Evolutionary conservation across 163 green algal genomes (phyloP), one percentile per base, ranked within the genome.

Genomic region (Volvox carteri): DNA sequence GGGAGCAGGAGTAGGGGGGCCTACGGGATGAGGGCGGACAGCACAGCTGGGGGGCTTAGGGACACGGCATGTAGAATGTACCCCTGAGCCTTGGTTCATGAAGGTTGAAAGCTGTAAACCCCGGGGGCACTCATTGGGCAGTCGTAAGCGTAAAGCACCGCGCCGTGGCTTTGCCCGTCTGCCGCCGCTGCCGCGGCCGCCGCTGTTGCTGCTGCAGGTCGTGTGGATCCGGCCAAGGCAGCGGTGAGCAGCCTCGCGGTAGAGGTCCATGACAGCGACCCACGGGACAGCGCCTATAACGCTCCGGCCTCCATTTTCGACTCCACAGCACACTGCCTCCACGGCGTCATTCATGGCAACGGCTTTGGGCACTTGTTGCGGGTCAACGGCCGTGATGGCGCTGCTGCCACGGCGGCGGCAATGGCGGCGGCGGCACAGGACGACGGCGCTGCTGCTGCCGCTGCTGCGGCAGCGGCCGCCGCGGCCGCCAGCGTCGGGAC

Each of bases 361-460:
- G 98, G 98, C 23, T 99, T 94, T 78, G 98, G 97, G 0, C 98
- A 99, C 93, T 91, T 99, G 85, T 90, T 98, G 79, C 94, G 98
- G 14, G 93, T 99, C 80, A 99, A 99, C 87, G 97, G 97, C 28
- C 90, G 94, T 6, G 92, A 98, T 84, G 93, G 93, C 46, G 81
- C 68, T 48, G 81, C 81, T 2, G 81, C 81, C 6, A 87, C 81
- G 23, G 81, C 81, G 67, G 81, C 81, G 2, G 81, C 81, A 18
- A 72, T 87, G 44, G 65, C 35, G 21, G 67, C 79, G 18, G 60
- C 81, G 8, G 65, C 65, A 35, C 44, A 76, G 58, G 44, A 58
- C 5, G 60, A 77, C 30, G 5, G n/a, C 21, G 1, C 72, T 18
- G 81, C 70, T 60, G 41, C 6, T 39, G 35, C 28, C n/a, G 74